Evolutionary conservation across 2,329 filamentous ascomycete genomes (phyloP).

Genomic region (Nigrospora oryzae): DNA sequence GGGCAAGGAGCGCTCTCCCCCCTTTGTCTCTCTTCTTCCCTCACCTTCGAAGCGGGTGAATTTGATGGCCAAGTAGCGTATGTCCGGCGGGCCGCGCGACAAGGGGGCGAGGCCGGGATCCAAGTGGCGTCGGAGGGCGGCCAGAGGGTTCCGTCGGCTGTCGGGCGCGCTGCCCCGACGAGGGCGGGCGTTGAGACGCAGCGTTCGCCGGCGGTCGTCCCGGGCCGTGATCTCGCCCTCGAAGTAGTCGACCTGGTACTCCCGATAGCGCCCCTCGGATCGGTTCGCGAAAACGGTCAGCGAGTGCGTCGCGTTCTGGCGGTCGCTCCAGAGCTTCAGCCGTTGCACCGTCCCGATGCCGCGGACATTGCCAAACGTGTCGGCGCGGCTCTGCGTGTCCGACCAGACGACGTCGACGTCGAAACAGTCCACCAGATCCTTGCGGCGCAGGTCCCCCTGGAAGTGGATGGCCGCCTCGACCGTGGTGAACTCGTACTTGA

Average conservation of each 20-base stretch:
- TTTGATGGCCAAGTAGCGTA: slow-evolving; percentile 40
- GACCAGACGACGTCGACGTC: slow-evolving; percentile 46
- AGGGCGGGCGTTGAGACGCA: slow-evolving; percentile 31
- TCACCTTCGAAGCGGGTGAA: slow-evolving; percentile 39
- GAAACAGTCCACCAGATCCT: slow-evolving; percentile 40
- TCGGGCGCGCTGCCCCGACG: slow-evolving; percentile 32
- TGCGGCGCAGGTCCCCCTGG: slow-evolving; percentile 37
- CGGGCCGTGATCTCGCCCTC: slow-evolving; percentile 35
- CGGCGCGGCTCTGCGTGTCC: slow-evolving; percentile 38
- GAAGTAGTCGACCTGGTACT: slow-evolving; percentile 38
- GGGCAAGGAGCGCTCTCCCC: too few relatives aligned
- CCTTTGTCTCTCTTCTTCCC: neutral
- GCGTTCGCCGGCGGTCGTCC: slow-evolving; percentile 35
- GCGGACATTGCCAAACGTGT: slow-evolving; percentile 39
- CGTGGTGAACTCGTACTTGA: slow-evolving; percentile 42
- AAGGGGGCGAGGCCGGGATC: slow-evolving; percentile 6
- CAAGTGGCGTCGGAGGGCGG: slow-evolving; percentile 5
- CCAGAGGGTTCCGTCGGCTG: slow-evolving; percentile 12
- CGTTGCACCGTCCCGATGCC: slow-evolving; percentile 43
- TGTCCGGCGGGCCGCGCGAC: slow-evolving; percentile 24
- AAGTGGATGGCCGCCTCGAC: slow-evolving; percentile 38
- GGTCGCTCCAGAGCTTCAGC: slow-evolving; percentile 43
- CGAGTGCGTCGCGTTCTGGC: slow-evolving; percentile 36
- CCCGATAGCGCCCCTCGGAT: slow-evolving; percentile 32
- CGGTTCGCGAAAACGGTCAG: slow-evolving; percentile 39